Base-by-base conservation (phyloP, 768 basidiomycete species). In the Mycena haematopus region DNA sequence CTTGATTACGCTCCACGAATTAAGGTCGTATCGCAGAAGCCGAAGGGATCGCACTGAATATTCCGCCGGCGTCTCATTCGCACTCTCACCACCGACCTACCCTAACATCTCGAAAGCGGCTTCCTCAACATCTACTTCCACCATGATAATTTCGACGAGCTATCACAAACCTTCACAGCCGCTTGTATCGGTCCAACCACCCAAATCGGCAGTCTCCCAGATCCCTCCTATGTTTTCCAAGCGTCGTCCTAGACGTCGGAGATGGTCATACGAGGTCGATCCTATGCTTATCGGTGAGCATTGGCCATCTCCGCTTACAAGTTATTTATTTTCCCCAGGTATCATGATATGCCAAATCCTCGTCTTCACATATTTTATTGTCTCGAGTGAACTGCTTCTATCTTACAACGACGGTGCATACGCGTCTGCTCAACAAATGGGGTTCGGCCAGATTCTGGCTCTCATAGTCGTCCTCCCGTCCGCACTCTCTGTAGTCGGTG, bases 401-500 rank as follows among this genome's bases (percentile, higher is more conserved):
- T 52, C 62, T 52, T 70, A 69, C 54, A 79, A 80, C 52, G 66
- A 68, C 19, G 71, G 68, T 52, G 68, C 67, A 8, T 56, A 15
- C 62, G 65, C 42, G 52, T 72, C 56, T 62, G 69, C 55, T 60
- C 58, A 45, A 61, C 68, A 74, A 52, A 79, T 78, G 75, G 73
- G 76, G 1, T 81, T 80, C 70, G 79, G 79, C 17, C 79, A 80
- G 70, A 79, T 79, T 47, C 66, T 81, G 19, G 79, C 80, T 1
- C 66, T 81, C 42, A 73, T 79, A 25, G 76, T 79, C 24, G 72
- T 79, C 38, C 69, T 78, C n/a, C 79, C 79, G 9, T 78, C 78
- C 1, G 70, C 75, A 13, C 66, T 79, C 10, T 74, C 78, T 14
- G 69, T 78, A 13, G 56, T 69, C 7, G 69, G 68, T 24, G 78